Conservation (phyloP, 208 protist species). For the Trypanosoma scelopori region DNA sequence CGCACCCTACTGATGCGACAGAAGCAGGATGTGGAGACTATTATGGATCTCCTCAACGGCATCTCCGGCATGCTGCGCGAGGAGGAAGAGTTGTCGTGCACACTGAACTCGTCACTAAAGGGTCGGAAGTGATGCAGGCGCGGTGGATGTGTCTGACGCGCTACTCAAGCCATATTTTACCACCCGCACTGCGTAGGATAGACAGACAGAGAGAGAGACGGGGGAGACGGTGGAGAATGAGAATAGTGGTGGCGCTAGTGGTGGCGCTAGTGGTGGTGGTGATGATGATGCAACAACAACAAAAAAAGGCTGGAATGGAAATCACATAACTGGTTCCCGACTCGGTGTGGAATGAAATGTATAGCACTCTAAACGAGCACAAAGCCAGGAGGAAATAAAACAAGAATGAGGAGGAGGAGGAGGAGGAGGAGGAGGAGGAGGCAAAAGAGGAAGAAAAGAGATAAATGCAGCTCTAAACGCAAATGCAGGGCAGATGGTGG, state of each 20-base stretch:
- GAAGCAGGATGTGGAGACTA: constrained; percentile 75
- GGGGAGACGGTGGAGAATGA: background rate
- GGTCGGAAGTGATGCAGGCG: constrained; percentile 15
- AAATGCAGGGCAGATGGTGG: too few species aligned
- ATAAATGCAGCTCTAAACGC: too few species aligned
- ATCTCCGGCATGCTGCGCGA: constrained; percentile 86
- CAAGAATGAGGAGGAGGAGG: too few species aligned
- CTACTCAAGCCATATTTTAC: background rate
- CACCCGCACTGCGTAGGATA: background rate
- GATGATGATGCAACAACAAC: too few species aligned
- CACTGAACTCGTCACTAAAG: constrained; percentile 60
- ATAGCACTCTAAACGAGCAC: too few species aligned
- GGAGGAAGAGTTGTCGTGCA: constrained; percentile 87
- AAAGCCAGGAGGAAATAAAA: too few species aligned
- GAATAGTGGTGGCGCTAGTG: background rate
- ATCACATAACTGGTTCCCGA: too few species aligned
- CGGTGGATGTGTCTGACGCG: background rate
- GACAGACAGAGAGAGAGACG: background rate
- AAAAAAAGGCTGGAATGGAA: too few species aligned
- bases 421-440: too few species aligned
- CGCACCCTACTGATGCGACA: constrained; percentile 63
- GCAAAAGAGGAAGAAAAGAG: too few species aligned
- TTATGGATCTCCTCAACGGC: constrained; percentile 65
- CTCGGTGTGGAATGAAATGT: too few species aligned
- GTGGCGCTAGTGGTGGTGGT: too few species aligned